These are phyloP conservation scores for Chytridium lagenaria DNA, from an alignment of 371 early-diverging fungal species.

Conservation along the genomic window DNA sequence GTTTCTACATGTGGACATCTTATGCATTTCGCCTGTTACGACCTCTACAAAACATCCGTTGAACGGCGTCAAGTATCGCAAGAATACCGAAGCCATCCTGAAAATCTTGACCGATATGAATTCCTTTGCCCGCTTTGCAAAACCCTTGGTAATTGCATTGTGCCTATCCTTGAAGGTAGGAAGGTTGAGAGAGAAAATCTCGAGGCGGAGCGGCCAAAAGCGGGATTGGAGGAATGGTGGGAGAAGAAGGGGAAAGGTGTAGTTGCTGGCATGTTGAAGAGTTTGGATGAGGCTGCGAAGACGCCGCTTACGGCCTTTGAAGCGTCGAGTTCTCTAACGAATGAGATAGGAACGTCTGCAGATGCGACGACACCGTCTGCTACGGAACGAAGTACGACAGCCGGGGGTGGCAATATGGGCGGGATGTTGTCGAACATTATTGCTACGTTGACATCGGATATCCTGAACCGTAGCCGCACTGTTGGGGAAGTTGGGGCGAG, in stretches of 20 bases:
- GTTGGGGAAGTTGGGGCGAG: background rate
- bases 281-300: background rate
- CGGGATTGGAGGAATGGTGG: background rate
- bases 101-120: conserved; percentile 80
- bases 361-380: background rate
- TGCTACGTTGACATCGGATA: background rate
- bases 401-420: background rate
- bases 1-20: conserved; percentile 92
- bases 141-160: conserved; percentile 80
- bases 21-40: conserved; percentile 93
- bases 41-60: conserved; percentile 79
- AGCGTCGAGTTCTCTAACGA: background rate
- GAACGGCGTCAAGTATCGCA: conserved; percentile 73
- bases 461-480: background rate
- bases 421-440: background rate
- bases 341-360: background rate
- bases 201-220: background rate
- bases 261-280: background rate
- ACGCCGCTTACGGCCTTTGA: background rate
- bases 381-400: background rate
- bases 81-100: conserved; percentile 85
- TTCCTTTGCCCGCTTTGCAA: conserved; percentile 95
- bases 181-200: conserved; percentile 31
- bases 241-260: background rate
- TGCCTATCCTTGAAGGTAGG: conserved; percentile 45